These are phyloP conservation scores for Sclerotinia sclerotiorum DNA, from an alignment of 2,329 filamentous ascomycete genomes.

Conservation along the genomic window DNA sequence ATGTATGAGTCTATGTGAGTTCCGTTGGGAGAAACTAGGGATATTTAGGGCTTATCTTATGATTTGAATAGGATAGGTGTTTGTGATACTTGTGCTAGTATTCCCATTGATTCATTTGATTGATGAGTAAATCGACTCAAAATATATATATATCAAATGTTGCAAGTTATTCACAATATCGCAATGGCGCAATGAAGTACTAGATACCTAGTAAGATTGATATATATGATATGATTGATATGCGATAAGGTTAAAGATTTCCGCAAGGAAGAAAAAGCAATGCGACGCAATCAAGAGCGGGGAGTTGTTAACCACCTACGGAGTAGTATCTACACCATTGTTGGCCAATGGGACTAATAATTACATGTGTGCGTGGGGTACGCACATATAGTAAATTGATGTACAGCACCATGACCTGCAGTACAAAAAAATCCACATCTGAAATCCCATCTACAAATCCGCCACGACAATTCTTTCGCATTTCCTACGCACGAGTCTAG, in stretches of 20 bases:
- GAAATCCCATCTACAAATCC: slow-evolving; percentile 6
- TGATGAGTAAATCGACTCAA: background rate
- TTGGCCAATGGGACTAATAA: background rate
- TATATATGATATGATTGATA: background rate
- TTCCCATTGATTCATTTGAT: background rate
- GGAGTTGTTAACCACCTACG: background rate
- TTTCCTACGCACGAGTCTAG: too few relatives aligned
- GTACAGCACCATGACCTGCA: slow-evolving; percentile 18
- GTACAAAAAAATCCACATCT: slow-evolving; percentile 12
- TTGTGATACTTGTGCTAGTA: background rate
- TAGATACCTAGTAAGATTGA: too few relatives aligned
- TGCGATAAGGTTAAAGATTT: background rate
- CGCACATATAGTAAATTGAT: slow-evolving; percentile 9
- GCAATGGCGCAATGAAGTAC: too few relatives aligned
- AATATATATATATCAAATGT: too few relatives aligned
- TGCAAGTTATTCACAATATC: too few relatives aligned
- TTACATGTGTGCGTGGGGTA: background rate
- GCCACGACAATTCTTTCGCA: slow-evolving; percentile 6
- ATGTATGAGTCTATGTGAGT: background rate
- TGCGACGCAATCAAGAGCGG: slow-evolving; percentile 4
- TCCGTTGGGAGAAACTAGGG: background rate
- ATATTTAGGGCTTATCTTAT: background rate
- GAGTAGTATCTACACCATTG: too few relatives aligned
- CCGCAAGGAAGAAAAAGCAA: background rate
- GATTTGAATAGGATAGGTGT: background rate